Evolutionary conservation across 306 rosid species (phyloP).

Genomic region (Pyrus betulifolia): DNA sequence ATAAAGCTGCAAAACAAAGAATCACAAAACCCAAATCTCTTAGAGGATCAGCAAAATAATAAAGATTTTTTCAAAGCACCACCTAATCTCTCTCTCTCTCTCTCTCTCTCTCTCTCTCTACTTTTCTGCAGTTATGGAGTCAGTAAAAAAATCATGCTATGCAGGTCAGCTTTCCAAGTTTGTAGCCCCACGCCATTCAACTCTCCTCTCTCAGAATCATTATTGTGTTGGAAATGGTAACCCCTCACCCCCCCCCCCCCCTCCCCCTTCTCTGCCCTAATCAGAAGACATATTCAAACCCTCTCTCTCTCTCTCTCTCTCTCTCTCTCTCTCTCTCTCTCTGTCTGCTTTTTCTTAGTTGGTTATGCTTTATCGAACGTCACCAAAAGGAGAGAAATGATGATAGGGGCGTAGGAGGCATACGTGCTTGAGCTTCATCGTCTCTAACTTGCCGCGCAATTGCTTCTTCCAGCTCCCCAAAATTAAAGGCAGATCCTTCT

Average conservation of each 20-base stretch:
- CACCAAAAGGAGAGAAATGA: slow-evolving; percentile 20
- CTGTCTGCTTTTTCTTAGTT: slow-evolving; percentile 26
- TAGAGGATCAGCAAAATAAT: slow-evolving; percentile 35
- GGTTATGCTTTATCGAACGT: slow-evolving; percentile 35
- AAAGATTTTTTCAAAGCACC: slow-evolving; percentile 6
- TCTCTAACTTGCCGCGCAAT: slow-evolving; percentile 69
- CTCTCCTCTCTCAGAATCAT: slow-evolving; percentile 42
- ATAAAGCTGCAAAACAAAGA: slow-evolving; percentile 57
- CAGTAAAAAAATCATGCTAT: slow-evolving; percentile 53
- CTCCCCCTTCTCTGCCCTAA: neutral
- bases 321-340: slow-evolving; percentile 16
- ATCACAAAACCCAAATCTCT: slow-evolving; percentile 37
- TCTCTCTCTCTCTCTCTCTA: neutral
- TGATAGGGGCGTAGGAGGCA: slow-evolving; percentile 7
- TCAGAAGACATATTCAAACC: slow-evolving; percentile 40
- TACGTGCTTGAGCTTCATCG: slow-evolving; percentile 79
- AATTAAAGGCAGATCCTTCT: slow-evolving; percentile 66
- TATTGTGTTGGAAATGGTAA: slow-evolving; percentile 43
- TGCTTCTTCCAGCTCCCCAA: slow-evolving; percentile 94
- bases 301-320: neutral
- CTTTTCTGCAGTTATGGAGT: slow-evolving; percentile 71
- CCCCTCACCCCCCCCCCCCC: neutral
- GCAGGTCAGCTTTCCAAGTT: slow-evolving; percentile 45
- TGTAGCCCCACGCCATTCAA: slow-evolving; percentile 55
- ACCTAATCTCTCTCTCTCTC: neutral